phyloP scores from a whole-genome alignment of 2,329 filamentous ascomycete genomes.

The Aspergillus niger region DNA sequence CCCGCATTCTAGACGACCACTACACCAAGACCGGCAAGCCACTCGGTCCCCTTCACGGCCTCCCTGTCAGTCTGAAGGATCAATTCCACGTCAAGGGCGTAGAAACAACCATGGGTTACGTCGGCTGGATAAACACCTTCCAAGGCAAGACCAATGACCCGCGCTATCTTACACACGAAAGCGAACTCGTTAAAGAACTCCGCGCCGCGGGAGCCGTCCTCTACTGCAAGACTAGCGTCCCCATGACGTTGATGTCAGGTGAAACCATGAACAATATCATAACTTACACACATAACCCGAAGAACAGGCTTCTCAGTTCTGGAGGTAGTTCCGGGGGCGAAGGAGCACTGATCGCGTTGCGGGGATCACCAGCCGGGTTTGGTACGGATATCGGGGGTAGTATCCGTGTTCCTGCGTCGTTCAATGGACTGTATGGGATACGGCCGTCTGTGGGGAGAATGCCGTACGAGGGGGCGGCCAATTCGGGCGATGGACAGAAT shows the following conservation, averaged over 20 bases:
- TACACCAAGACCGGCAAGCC: constrained; percentile 46
- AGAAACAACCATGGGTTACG: constrained; percentile 63
- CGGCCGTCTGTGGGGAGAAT: constrained; percentile 57
- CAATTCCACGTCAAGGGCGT: constrained; percentile 53
- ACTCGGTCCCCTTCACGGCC: constrained; percentile 63
- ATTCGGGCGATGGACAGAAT: constrained; percentile 66
- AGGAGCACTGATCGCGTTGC: constrained; percentile 57
- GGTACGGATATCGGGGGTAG: constrained; percentile 62
- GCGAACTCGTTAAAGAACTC: constrained; percentile 60
- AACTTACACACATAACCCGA: constrained; percentile 59
- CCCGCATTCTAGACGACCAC: constrained; percentile 52
- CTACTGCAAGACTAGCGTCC: constrained; percentile 59
- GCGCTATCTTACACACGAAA: constrained; percentile 55
- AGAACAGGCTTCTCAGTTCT: constrained; percentile 55
- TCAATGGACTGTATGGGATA: constrained; percentile 60
- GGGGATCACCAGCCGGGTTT: constrained; percentile 58
- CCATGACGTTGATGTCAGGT: constrained; percentile 59
- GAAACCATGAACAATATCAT: constrained; percentile 66
- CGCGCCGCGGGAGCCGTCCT: constrained; percentile 56
- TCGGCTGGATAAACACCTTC: constrained; percentile 66
- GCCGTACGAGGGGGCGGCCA: constrained; percentile 61
- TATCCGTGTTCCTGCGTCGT: constrained; percentile 61
- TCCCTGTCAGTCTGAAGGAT: constrained; percentile 59
- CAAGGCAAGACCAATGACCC: constrained; percentile 56
- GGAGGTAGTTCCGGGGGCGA: constrained; percentile 64